Percentiles rank a stretch among this genome's conserved stretches.
phyloP scores from a whole-genome alignment of 1,139 yeast genomes.

The Zygoascus sp. region DNA sequence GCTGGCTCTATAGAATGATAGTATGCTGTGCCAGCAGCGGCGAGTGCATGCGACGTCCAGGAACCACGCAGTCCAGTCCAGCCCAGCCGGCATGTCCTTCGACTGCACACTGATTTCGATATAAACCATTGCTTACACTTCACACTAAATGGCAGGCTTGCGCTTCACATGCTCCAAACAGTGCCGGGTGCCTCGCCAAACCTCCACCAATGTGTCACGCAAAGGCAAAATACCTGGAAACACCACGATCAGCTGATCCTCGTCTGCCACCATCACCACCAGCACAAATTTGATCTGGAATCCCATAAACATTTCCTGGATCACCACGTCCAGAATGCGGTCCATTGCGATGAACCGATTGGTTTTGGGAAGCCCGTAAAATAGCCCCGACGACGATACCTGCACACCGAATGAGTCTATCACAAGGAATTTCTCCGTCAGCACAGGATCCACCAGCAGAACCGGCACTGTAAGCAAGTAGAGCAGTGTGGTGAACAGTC shows the following conservation, averaged over 20 bases:
- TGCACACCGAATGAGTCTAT: slow-evolving; percentile 33
- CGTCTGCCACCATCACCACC: slow-evolving; percentile 44
- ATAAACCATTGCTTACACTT: too few species aligned
- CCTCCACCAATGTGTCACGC: slow-evolving; percentile 24
- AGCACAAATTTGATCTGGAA: slow-evolving; percentile 52
- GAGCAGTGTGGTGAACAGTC: background rate
- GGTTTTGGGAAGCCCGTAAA: slow-evolving; percentile 20
- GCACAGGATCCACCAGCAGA: slow-evolving; percentile 18
- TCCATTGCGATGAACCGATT: slow-evolving; percentile 44
- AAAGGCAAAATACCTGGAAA: slow-evolving; percentile 41
- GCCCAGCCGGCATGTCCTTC: too few species aligned
- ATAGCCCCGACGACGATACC: slow-evolving; percentile 24
- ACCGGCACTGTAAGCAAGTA: slow-evolving; percentile 4
- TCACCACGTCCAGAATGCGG: slow-evolving; percentile 51
- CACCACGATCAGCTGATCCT: slow-evolving; percentile 39
- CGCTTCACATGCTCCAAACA: too few species aligned
- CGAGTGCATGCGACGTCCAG: too few species aligned
- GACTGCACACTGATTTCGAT: too few species aligned
- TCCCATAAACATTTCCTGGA: slow-evolving; percentile 56
- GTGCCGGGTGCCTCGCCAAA: slow-evolving; percentile 23
- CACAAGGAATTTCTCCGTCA: slow-evolving; percentile 26
- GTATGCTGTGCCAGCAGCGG: too few species aligned
- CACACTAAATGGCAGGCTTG: too few species aligned
- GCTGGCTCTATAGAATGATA: too few species aligned
- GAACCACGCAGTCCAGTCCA: too few species aligned